These are phyloP conservation scores for Wickerhamiella australiensis DNA, from an alignment of 805 yeast species.

Conservation along the genomic window DNA sequence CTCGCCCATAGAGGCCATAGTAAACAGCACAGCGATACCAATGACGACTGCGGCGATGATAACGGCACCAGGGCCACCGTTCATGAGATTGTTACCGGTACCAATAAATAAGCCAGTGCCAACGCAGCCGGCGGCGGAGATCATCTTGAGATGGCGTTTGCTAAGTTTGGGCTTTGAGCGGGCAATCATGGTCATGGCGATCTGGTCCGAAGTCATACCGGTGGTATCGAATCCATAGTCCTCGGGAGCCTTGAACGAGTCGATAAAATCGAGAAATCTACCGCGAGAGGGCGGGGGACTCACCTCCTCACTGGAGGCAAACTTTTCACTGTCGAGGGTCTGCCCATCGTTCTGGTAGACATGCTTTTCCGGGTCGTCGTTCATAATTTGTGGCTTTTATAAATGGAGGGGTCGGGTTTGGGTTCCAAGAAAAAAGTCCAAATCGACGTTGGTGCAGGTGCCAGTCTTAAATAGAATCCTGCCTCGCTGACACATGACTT, in stretches of 20 bases:
- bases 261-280: conserved; percentile 3
- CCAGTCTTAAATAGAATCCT: background rate
- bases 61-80: conserved; percentile 51
- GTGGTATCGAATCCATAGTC: conserved; percentile 17
- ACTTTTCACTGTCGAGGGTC: background rate
- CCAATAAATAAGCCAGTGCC: conserved; percentile 75
- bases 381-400: background rate
- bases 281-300: conserved; percentile 5
- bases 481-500: conserved; percentile 1
- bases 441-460: background rate
- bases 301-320: conserved; percentile 1
- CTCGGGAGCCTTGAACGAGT: conserved; percentile 17
- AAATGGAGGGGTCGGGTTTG: no score
- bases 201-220: conserved; percentile 19
- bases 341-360: background rate
- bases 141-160: conserved; percentile 50
- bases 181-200: conserved; percentile 24
- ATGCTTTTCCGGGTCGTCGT: background rate
- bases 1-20: conserved; percentile 59
- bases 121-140: conserved; percentile 72
- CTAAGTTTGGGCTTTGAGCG: conserved; percentile 32
- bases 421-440: background rate
- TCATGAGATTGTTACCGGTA: conserved; percentile 55
- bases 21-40: conserved; percentile 59
- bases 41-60: conserved; percentile 54